Evolutionary conservation across 129 eudicot genomes (phyloP), one percentile per base, ranked within the genome.

Genomic region (Tagetes erecta): DNA sequence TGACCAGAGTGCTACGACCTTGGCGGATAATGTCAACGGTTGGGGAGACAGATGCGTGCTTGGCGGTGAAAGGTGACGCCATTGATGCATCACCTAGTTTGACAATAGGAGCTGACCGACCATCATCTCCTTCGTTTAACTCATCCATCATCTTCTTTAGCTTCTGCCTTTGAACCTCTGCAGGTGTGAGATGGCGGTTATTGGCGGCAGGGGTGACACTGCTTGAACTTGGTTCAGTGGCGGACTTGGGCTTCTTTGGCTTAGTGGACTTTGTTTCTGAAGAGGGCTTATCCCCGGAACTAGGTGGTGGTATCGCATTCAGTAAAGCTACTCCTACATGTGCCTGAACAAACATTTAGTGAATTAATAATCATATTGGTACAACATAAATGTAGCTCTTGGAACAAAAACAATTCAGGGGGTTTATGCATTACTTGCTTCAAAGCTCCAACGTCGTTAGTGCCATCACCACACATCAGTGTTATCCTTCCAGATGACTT

Each of bases 51-150:
- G 96, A 92, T 13, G 97, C 96, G 67, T 92, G 97, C 67, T 92
- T 92, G 37, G 97, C 97, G 2, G 97, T 85, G 76, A 92, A 92
- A 39, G 97, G 97, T 58, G 97, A 92, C 33, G 97, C 97, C 96
- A 92, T 92, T 3, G 97, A 92, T 39, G 97, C 96, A 76, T 92
- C 97, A 20, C 97, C 97, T 1, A 92, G 91, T 78, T 89, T 92
- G 39, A 92, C 97, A 20, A 92, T 59, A 2, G 97, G 97, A 53
- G 97, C 91, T 8, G 92, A 77, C 9, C 89, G 91, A 36, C 91
- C 97, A 69, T 87, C 91, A 11, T 87, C 91, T 5, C 88, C 97
- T 53, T 92, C 97, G 49, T 92, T 87, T 27, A 92, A 68, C 78
- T 92, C 96, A n/a, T 87, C 87, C 89, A 89, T 81, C 46, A 92